These are phyloP conservation scores for Leishmania braziliensis DNA, from an alignment of 208 protist genomes.

Conservation along the genomic window DNA sequence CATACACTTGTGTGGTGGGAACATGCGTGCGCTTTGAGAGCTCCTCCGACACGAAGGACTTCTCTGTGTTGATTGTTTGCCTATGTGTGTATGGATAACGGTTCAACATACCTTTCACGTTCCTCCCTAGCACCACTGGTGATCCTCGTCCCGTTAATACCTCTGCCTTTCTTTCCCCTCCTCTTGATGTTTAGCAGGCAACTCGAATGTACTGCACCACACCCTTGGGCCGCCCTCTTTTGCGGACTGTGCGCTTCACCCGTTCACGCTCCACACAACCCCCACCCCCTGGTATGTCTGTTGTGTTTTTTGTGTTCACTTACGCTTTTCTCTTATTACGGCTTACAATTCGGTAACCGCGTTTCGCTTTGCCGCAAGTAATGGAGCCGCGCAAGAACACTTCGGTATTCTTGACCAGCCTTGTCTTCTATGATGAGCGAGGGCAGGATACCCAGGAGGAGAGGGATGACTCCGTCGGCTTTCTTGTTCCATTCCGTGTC, in stretches of 20 bases:
- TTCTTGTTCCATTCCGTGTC: slow-evolving; percentile 45
- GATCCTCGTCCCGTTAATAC: too few species aligned
- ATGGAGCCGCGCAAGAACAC: neutral
- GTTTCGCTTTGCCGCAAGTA: neutral
- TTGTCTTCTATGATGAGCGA: slow-evolving; percentile 9
- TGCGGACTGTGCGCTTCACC: neutral
- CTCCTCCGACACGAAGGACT: neutral
- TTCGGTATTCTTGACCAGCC: slow-evolving; percentile 34
- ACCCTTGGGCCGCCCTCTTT: neutral
- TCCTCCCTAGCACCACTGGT: neutral
- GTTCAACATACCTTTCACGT: neutral
- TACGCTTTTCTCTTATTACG: neutral
- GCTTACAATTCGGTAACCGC: neutral
- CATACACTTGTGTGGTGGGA: neutral
- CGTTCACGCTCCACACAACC: neutral
- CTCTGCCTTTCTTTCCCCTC: neutral
- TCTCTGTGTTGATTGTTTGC: neutral
- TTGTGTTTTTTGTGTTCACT: neutral
- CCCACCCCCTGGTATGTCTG: neutral
- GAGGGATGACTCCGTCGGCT: slow-evolving; percentile 10
- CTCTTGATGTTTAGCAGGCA: neutral
- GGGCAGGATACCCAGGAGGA: neutral
- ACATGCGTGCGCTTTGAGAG: neutral
- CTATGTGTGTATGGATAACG: neutral
- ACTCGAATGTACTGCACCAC: neutral